A percentile compares a stretch with the other conserved stretches of the same genome.
phyloP scores from a whole-genome alignment of 106 monocot species.

The Amphibolis antarctica region DNA sequence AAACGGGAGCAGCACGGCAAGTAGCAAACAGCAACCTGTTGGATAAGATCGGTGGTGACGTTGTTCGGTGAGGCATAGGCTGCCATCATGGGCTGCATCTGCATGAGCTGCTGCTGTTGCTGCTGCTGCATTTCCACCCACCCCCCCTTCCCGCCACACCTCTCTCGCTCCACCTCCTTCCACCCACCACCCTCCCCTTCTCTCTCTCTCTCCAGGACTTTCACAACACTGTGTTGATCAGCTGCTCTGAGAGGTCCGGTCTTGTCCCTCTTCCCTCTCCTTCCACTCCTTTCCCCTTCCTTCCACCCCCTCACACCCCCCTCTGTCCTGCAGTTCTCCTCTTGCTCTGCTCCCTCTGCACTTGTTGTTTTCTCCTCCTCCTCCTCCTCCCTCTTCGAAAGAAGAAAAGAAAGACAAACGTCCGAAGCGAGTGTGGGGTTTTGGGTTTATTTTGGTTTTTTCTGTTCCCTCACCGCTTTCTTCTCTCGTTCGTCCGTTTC shows the following conservation, averaged over 20 bases:
- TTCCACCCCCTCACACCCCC: neutral
- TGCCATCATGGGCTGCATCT: conserved; percentile 17
- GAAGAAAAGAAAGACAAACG: neutral
- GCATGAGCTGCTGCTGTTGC: conserved; percentile 14
- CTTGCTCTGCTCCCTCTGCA: too few relatives aligned
- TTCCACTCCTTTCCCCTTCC: neutral
- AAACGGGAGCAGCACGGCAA: too few relatives aligned
- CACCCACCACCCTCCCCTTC: neutral
- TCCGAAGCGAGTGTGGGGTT: neutral
- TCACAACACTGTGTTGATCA: neutral
- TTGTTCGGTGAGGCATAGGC: conserved; percentile 10
- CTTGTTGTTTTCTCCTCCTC: neutral
- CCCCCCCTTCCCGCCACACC: neutral
- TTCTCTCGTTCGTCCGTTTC: neutral
- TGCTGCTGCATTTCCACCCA: neutral
- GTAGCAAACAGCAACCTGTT: conserved; percentile 2
- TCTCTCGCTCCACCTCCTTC: neutral
- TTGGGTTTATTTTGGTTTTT: too few relatives aligned
- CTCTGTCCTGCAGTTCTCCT: neutral
- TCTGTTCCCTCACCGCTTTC: neutral
- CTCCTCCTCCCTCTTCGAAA: neutral
- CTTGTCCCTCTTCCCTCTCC: neutral
- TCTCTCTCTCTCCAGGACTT: neutral
- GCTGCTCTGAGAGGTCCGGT: neutral
- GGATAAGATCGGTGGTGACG: conserved; percentile 14